Evolutionary conservation across 805 yeast species (phyloP), one percentile per base, ranked within the genome.

Genomic region (Wickerhamomyces sydowiorum): DNA sequence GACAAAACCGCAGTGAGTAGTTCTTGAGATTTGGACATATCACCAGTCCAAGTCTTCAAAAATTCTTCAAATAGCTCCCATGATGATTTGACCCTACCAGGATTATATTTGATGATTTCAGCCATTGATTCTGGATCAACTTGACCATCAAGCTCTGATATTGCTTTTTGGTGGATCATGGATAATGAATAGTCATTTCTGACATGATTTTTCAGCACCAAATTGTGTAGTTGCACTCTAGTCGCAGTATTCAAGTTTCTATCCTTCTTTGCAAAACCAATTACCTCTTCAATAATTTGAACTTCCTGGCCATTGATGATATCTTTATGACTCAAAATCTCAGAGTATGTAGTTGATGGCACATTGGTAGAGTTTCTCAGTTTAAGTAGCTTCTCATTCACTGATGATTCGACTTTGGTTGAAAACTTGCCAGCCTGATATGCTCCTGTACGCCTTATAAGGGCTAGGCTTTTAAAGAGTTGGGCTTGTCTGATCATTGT

Each of bases 21-120:
- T 5, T n/a, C 18, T 33, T 33, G 27, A 21, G 9, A 14, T 21
- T 33, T 14, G 17, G 15, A 7, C 5, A 18, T 15, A 10, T 21
- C 14, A 7, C 13, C 5, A 8, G 14, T 30, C 7, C 14, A 6
- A 8, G 20, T 13, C 13, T 3, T 14, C 4, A 21, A 4, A 33
- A 17, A 21, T 3, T 7, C 60, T 9, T 57, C 42, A 40, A 65
- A 66, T 18, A 74, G 46, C 34, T 73, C 76, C 66, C 70, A 63
- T 25, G 76, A 65, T 24, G 61, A 57, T 38, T 58, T 60, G 1
- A 67, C 77, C 43, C 80, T 58, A 20, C 78, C 79, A 1, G 79
- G 77, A 44, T 75, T 74, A 34, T 61, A 47, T 23, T 54, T 52
- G 8, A 72, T 59, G 19, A 73, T 53, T 36, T 57, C 53, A 7